Percentiles rank a stretch among this genome's conserved stretches.
Evolutionary conservation across 148 eudicot genomes (phyloP).

Genomic region (Chenopodium berlandieri): DNA sequence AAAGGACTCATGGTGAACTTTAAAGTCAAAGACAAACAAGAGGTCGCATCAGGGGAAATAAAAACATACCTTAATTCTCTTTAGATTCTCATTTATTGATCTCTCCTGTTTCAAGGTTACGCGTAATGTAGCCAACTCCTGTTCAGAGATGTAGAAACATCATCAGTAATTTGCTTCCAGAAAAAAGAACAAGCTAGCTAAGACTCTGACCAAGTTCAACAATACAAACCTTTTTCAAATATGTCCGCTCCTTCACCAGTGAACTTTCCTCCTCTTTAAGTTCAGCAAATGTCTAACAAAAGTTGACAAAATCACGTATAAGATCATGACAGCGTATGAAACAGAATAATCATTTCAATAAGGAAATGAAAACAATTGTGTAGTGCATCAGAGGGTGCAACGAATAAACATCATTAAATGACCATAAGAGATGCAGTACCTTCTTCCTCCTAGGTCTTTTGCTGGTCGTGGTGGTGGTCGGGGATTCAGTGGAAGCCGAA

Average conservation of each 20-base stretch:
- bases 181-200: neutral
- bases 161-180: conserved; percentile 1
- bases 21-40: neutral
- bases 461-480: conserved; percentile 25
- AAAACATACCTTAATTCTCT: conserved; percentile 56
- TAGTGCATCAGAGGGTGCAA: too few species aligned
- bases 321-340: neutral
- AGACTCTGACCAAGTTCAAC: neutral
- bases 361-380: neutral
- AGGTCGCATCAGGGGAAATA: too few species aligned
- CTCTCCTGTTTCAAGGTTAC: conserved; percentile 42
- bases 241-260: conserved; percentile 45
- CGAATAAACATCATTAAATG: neutral
- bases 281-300: conserved; percentile 50
- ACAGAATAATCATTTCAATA: neutral
- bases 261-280: conserved; percentile 60
- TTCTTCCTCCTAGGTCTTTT: conserved; percentile 55
- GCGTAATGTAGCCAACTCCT: conserved; percentile 50
- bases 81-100: conserved; percentile 47
- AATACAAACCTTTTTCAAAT: conserved; percentile 27
- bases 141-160: conserved; percentile 7
- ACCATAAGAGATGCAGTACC: conserved; percentile 28
- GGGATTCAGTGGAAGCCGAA: conserved; percentile 30
- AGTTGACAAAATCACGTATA: neutral
- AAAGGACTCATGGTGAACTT: neutral